These are phyloP conservation scores for Alliaria petiolata DNA, from an alignment of 345 rosid genomes.

Conservation along the genomic window DNA sequence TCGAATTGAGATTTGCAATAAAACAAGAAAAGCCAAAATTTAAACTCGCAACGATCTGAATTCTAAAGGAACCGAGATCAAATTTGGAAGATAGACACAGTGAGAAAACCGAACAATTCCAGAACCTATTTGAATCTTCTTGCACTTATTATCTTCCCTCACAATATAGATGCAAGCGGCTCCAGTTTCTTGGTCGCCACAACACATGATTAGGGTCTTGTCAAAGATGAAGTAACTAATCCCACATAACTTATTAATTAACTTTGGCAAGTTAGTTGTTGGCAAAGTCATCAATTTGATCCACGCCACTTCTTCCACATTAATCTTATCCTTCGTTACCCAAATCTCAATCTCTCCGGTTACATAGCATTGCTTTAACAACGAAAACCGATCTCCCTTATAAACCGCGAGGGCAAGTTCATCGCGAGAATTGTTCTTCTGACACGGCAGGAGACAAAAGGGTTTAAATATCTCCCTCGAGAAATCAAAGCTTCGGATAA, in stretches of 20 bases:
- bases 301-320: not conserved
- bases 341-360: not conserved
- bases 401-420: not conserved
- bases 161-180: not conserved
- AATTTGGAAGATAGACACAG: not conserved
- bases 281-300: not conserved
- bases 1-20: not conserved
- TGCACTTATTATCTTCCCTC: slow-evolving; percentile 9
- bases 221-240: not conserved
- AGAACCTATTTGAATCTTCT: not conserved
- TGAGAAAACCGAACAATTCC: not conserved
- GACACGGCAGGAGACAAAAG: slow-evolving; percentile 5
- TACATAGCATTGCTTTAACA: not conserved
- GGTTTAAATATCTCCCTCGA: not conserved
- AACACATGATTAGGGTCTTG: slow-evolving; percentile 14
- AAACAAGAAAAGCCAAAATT: not conserved
- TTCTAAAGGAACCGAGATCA: not conserved
- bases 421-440: not conserved
- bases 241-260: not conserved
- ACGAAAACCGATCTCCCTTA: not conserved
- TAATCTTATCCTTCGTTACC: slow-evolving; percentile 3
- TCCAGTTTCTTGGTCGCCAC: not conserved
- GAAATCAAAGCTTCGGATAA: slow-evolving; percentile 15
- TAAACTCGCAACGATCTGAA: not conserved
- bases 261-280: not conserved